Evolutionary conservation across 768 basidiomycete genomes (phyloP).

Genomic region (Phanerochaete sordida): DNA sequence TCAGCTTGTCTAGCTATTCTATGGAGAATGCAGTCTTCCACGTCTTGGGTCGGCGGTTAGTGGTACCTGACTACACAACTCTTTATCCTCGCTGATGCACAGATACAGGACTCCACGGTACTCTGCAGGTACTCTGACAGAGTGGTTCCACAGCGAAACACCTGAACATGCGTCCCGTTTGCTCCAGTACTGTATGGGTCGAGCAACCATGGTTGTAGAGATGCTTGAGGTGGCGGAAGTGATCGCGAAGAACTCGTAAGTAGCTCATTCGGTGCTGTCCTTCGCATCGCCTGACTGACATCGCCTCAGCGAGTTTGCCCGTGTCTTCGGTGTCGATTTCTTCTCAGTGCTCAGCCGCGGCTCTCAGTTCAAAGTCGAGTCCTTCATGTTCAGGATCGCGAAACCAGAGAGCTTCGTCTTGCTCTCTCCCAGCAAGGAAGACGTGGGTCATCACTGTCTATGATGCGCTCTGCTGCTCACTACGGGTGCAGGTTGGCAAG

Average conservation of each 20-base stretch:
- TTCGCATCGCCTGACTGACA: neutral
- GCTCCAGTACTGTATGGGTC: slow-evolving; percentile 59
- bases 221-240: slow-evolving; percentile 80
- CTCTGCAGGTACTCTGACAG: slow-evolving; percentile 52
- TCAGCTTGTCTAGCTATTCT: slow-evolving; percentile 71
- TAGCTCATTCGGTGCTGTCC: slow-evolving; percentile 3
- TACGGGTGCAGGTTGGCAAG: slow-evolving; percentile 71
- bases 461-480: slow-evolving; percentile 3
- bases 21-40: slow-evolving; percentile 91
- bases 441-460: slow-evolving; percentile 50
- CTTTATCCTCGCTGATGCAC: neutral
- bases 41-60: slow-evolving; percentile 69
- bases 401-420: slow-evolving; percentile 94
- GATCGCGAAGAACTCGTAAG: slow-evolving; percentile 88
- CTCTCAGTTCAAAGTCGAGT: slow-evolving; percentile 98
- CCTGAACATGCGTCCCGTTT: slow-evolving; percentile 54
- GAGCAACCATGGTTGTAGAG: slow-evolving; percentile 69
- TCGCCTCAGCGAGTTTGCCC: slow-evolving; percentile 80
- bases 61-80: neutral
- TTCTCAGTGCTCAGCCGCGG: slow-evolving; percentile 92
- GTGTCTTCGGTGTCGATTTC: slow-evolving; percentile 97
- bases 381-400: slow-evolving; percentile 95
- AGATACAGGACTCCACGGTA: slow-evolving; percentile 73
- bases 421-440: slow-evolving; percentile 82
- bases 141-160: slow-evolving; percentile 61